Evolutionary conservation across 257 asterid genomes (phyloP), one percentile per base, ranked within the genome.

Genomic region (Solanum ahanhuiri): DNA sequence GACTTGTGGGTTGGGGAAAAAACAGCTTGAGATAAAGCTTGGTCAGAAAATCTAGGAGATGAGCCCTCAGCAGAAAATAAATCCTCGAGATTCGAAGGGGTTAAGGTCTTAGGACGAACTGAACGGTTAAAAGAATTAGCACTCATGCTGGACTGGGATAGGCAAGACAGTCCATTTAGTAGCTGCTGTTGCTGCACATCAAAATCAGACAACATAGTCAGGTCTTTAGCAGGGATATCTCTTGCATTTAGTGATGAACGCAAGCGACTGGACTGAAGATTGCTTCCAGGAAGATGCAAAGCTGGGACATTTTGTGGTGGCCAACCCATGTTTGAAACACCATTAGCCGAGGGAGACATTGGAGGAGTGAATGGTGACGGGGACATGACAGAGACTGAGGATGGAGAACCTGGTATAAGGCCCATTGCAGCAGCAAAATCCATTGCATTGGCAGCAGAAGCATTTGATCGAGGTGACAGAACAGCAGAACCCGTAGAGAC

Each of bases 401-500:
- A 93, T 14, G 97, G 98, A n/a, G 97, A 92, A 39, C 91, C 93
- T 1, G 96, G 98, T 77, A 95, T 85, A 82, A 92, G 89, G 83
- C 89, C 92, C 94, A 93, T 93, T 3, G 92, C 93, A 23, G 93
- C 90, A 37, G 95, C 91, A 66, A 93, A 93, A 88, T 93, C 96
- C 89, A 93, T 90, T 37, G 93, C 90, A 89, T 89, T 90, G 37
- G 91, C 90, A 83, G 90, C 76, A 22, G 94, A 63, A 60, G 91
- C 33, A 64, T 86, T 90, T 6, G 95, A 89, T 20, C 93, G 95
- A 57, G 96, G 97, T 63, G 98, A 94, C 1, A 94, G 96, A 73
- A 93, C 96, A 23, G 94, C 95, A 7, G 98, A 94, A 28, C 98
- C 97, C 4, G 98, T 95, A 2, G 98, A 95, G 83, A 91, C 91